phyloP scores from a whole-genome alignment of 179 eudicot species.

The Gypsophila paniculata region DNA sequence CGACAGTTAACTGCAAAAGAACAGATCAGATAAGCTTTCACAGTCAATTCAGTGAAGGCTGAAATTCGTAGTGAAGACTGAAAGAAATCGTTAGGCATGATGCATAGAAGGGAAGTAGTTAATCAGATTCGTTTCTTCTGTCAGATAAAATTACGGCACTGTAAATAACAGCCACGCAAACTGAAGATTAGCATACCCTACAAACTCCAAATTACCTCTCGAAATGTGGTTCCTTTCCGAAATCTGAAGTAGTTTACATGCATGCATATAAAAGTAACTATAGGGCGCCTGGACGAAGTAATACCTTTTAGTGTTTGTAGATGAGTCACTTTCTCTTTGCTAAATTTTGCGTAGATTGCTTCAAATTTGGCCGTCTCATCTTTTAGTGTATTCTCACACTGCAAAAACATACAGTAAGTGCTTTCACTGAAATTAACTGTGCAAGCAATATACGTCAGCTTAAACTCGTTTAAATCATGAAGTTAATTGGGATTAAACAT shows the following conservation, averaged over 20 bases:
- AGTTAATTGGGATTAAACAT: neutral
- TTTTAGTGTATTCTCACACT: constrained; percentile 84
- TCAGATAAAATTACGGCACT: neutral
- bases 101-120: neutral
- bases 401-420: constrained; percentile 9
- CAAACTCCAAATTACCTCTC: neutral
- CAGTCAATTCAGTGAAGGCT: neutral
- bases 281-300: neutral
- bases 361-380: constrained; percentile 69
- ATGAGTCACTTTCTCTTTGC: constrained; percentile 73
- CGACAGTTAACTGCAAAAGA: neutral
- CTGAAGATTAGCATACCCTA: no score
- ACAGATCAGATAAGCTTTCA: neutral
- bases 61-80: neutral
- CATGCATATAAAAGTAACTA: neutral
- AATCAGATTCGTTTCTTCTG: neutral
- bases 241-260: neutral
- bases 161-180: neutral
- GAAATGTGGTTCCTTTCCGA: neutral
- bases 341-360: constrained; percentile 58
- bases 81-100: neutral
- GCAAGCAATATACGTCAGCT: neutral
- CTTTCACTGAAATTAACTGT: neutral
- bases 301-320: constrained; percentile 76
- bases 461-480: neutral